These are phyloP conservation scores for Kwoniella bestiolae DNA, from an alignment of 768 basidiomycete genomes.

Conservation along the genomic window DNA sequence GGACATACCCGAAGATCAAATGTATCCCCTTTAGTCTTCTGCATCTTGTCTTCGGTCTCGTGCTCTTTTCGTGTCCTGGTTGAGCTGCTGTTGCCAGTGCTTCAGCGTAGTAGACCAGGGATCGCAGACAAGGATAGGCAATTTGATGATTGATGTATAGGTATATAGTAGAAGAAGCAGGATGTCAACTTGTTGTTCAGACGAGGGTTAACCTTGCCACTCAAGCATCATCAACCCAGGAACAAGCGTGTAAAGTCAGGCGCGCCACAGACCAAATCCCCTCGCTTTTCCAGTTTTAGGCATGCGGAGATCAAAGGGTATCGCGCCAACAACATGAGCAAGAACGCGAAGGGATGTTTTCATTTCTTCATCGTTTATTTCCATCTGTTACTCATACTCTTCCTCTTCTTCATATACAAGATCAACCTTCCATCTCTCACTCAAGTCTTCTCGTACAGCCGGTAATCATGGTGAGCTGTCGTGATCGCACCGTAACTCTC, in stretches of 20 bases:
- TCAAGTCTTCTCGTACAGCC: background rate
- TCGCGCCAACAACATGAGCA: too few species aligned
- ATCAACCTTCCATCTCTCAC: background rate
- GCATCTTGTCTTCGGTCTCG: background rate
- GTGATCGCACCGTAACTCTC: too few species aligned
- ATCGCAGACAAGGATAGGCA: too few species aligned
- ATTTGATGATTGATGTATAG: background rate
- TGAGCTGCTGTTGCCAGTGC: too few species aligned
- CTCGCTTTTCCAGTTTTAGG: background rate
- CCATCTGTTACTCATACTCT: background rate
- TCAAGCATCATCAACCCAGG: background rate
- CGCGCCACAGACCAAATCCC: background rate
- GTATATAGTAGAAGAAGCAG: background rate
- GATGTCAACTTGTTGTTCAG: background rate
- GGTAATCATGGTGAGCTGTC: conserved; percentile 10
- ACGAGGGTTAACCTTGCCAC: background rate
- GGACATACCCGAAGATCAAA: conserved; percentile 30
- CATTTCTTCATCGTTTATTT: background rate
- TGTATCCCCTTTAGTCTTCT: conserved; percentile 26
- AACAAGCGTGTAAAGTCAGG: background rate
- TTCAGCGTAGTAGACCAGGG: too few species aligned
- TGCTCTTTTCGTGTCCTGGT: too few species aligned
- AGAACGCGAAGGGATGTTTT: background rate
- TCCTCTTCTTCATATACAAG: background rate
- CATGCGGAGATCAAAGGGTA: too few species aligned